Evolutionary conservation across 768 basidiomycete genomes (phyloP).

Genomic region (Trametes coccinea): DNA sequence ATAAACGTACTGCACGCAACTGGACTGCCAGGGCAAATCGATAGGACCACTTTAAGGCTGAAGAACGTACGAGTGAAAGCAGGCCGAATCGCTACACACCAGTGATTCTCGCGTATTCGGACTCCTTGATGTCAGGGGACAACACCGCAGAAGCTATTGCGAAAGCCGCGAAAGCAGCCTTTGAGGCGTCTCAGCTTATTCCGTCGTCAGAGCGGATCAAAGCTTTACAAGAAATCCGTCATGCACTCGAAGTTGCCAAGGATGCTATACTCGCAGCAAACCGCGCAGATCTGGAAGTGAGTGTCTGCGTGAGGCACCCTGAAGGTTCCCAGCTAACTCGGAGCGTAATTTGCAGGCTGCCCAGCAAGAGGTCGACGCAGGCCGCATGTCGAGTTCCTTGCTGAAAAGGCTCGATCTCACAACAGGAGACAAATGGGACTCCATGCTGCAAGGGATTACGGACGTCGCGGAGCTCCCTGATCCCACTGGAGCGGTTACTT

Average conservation of each 20-base stretch:
- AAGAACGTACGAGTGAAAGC: too few relatives aligned
- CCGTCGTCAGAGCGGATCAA: conserved; percentile 57
- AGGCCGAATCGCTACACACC: too few relatives aligned
- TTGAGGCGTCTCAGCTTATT: too few relatives aligned
- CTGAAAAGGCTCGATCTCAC: conserved; percentile 83
- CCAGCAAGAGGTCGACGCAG: conserved; percentile 72
- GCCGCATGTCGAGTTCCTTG: conserved; percentile 80
- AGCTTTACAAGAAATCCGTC: conserved; percentile 71
- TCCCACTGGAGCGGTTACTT: conserved; percentile 84
- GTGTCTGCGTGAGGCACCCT: conserved; percentile 13
- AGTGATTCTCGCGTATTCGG: too few relatives aligned
- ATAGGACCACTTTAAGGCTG: too few relatives aligned
- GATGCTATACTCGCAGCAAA: conserved; percentile 58
- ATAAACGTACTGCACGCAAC: too few relatives aligned
- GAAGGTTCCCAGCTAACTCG: not conserved
- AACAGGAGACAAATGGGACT: conserved; percentile 86
- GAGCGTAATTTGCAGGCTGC: conserved; percentile 55
- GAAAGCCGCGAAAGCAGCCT: too few relatives aligned
- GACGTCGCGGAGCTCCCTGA: conserved; percentile 87
- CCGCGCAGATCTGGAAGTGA: conserved; percentile 72
- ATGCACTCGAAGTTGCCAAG: conserved; percentile 64
- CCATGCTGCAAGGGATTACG: conserved; percentile 86
- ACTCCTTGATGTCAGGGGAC: too few relatives aligned
- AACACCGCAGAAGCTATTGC: too few relatives aligned
- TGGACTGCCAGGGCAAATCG: too few relatives aligned